Base-by-base conservation (phyloP, 2,329 filamentous ascomycete species). In the Ophiostoma perfectum region DNA sequence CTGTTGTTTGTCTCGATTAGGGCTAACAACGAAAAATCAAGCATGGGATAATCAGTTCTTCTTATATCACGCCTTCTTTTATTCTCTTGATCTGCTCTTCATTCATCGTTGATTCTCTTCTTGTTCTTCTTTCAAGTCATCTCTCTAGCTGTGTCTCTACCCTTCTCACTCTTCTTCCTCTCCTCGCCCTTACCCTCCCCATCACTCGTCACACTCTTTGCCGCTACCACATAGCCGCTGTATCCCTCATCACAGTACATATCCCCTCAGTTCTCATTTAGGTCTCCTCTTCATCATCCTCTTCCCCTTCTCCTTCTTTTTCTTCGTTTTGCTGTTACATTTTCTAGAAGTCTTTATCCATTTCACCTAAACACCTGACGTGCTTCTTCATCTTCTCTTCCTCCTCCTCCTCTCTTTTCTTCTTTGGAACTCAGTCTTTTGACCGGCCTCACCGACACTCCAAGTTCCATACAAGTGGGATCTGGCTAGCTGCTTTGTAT, bases 211-310 rank as follows among this genome's bases (percentile, higher is more conserved):
- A 27, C 18, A 14, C 27, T 16, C 55, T 5, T 27, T n/a, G 60
- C 60, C 39, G 60, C 39, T 41, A 38, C 16, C 5, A 12, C 9
- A 60, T 60, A 60, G 52, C 52, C 52, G 16, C 52, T 52, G 16
- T 36, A 41, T 11, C 45, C n/a, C 65, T 12, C 41, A 42, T 63
- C 60, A 44, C 60, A 63, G 60, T 41, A 63, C 39, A 63, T 63
- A 44, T 63, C 39, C 39, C 16, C 38, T 11, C 60, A 27, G 27
- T 27, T 1, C 2, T 27, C 27, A 27, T 42, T 1, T 44, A 2
- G 18, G 47, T 39, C 12, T 27, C 47, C 7, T 7, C 5, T 62
- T 62, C 42, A 5, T 64, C 12, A 42, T 41, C 11, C 36, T 16
- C 36, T 62, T 14, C 5, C n/a, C 38, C 8, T 36, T 5, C 36